Conservation (phyloP, 208 protist species). For the Trypanosomatidae sp. region DNA sequence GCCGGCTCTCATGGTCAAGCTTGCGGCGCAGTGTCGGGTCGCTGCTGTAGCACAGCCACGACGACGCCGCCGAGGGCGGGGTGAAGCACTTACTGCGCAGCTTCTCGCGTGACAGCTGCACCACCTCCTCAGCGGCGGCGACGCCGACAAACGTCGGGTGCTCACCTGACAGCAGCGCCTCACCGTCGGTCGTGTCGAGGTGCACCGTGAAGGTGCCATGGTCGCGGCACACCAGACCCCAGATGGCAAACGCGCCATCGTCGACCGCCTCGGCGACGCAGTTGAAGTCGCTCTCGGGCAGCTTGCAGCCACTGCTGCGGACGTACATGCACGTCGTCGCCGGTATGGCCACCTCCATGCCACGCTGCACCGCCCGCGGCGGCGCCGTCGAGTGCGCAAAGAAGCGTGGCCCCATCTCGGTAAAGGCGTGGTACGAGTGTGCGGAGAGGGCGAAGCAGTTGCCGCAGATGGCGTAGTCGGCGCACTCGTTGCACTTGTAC, state of each 20-base stretch:
- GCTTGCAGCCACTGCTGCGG: constrained; percentile 56
- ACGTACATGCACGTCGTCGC: constrained; percentile 54
- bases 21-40: constrained; percentile 50
- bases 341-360: constrained; percentile 66
- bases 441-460: constrained; percentile 62
- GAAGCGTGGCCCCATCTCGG: constrained; percentile 47
- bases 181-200: constrained; percentile 43
- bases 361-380: constrained; percentile 18
- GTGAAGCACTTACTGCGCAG: constrained; percentile 43
- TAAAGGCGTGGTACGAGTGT: constrained; percentile 82
- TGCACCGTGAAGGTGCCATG: constrained; percentile 38
- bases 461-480: constrained; percentile 75
- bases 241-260: constrained; percentile 61
- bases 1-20: constrained; percentile 29
- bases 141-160: constrained; percentile 67
- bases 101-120: constrained; percentile 45
- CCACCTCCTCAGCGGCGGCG: constrained; percentile 35
- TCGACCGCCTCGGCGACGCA: constrained; percentile 53
- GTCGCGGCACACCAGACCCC: constrained; percentile 50
- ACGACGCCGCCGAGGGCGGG: constrained; percentile 11
- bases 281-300: constrained; percentile 56
- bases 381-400: constrained; percentile 42
- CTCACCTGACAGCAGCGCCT: constrained; percentile 30
- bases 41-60: constrained; percentile 43
- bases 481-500: constrained; percentile 88